Base-by-base conservation (phyloP, 1,139 yeast species). In the Arxiozyma heterogenica region DNA sequence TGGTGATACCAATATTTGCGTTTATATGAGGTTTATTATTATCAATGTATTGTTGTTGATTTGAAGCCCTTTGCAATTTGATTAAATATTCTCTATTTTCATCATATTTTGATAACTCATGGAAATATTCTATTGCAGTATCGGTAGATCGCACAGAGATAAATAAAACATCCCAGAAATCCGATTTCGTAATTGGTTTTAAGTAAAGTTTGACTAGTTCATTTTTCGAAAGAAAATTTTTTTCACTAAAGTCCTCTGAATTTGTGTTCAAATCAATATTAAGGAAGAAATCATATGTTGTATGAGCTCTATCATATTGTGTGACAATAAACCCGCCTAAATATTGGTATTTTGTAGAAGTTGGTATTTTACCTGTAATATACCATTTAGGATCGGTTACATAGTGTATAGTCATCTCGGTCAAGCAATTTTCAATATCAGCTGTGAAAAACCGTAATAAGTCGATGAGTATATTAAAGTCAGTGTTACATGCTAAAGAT, bases 401-500 rank as follows among this genome's bases (percentile, higher is more conserved):
- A 18, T 30, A 45, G 21, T 30, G 49, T 38, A 15, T 38, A 15
- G 49, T 30, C 27, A 46, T 38, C 21, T 7, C 6, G 21, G 17
- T 22, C 21, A 46, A 7, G 17, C 18, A n/a, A 3, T 27, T 9
- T 22, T 49, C 42, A 15, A 49, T 49, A 21, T 25, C 30, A 15
- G 56, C 53, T 47, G 57, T 47, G 45, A 57, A 50, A 41, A 59
- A 48, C 6, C 38, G 43, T 17, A 56, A 25, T 45, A 62, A 63
- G 48, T 65, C 69, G n/a, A 56, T 38, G 12, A 65, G 54, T 23
- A 64, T 41, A 51, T 64, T 64, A 51, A 62, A 64, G 4, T 57
- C 44, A 9, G 59, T 54, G 47, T 58, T 58, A 20, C 41, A 22
- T 38, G 61, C 50, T 5, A 64, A 51, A 3, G 50, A 39, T 44